Evolutionary conservation across 768 basidiomycete genomes (phyloP).

Genomic region (Leccinum obscurum): DNA sequence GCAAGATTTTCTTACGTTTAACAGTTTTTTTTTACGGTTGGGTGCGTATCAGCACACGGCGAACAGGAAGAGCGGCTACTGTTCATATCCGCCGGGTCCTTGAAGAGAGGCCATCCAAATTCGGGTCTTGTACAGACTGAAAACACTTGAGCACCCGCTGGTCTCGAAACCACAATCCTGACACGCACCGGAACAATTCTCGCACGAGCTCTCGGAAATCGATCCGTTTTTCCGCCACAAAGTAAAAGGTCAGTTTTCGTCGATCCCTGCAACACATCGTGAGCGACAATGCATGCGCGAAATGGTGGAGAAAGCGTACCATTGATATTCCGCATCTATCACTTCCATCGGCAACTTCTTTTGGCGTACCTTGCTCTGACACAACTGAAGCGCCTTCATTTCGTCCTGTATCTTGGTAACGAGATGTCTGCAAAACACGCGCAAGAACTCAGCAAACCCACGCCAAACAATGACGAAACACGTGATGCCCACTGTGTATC

Average conservation of each 20-base stretch:
- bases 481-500: constrained; percentile 66
- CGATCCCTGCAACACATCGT: constrained; percentile 68
- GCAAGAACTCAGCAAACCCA: not conserved
- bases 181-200: constrained; percentile 79
- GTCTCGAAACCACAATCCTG: not conserved
- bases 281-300: not conserved
- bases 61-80: constrained; percentile 29
- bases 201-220: constrained; percentile 96
- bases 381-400: constrained; percentile 85
- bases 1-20: not conserved
- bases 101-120: constrained; percentile 94
- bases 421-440: constrained; percentile 56
- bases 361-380: constrained; percentile 88
- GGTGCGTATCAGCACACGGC: not conserved
- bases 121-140: constrained; percentile 86
- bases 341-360: constrained; percentile 99
- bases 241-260: constrained; percentile 97
- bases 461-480: not conserved
- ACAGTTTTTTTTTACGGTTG: constrained; percentile 10
- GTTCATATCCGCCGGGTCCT: constrained; percentile 45
- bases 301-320: constrained; percentile 49
- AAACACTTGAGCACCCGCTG: constrained; percentile 2
- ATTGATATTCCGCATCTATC: constrained; percentile 98
- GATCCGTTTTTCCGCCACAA: constrained; percentile 92
- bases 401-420: constrained; percentile 88